A percentile compares a stretch with the other conserved stretches of the same genome.
phyloP scores from a whole-genome alignment of 2,329 filamentous ascomycete species.

The Fusarium succisae region DNA sequence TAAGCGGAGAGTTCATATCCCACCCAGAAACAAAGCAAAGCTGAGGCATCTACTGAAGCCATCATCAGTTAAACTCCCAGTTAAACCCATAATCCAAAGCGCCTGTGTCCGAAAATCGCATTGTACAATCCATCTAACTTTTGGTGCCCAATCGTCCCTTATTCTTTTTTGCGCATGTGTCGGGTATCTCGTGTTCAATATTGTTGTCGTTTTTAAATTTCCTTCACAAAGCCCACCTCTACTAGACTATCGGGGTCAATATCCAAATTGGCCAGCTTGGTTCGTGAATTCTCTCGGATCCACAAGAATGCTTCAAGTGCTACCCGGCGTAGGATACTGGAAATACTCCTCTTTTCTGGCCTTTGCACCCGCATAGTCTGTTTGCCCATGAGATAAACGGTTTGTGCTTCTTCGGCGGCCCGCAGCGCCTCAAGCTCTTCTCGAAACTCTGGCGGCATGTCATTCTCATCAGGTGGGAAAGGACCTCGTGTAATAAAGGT shows the following conservation, averaged over 20 bases:
- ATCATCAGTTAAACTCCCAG: constrained; percentile 10
- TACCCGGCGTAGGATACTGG: constrained; percentile 52
- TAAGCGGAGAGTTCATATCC: constrained; percentile 20
- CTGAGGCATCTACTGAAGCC: background rate
- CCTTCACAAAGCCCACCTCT: constrained; percentile 76
- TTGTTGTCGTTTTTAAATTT: constrained; percentile 56
- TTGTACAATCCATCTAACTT: background rate
- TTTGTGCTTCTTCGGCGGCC: constrained; percentile 57
- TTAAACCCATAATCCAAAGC: constrained; percentile 8
- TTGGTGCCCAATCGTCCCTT: constrained; percentile 2
- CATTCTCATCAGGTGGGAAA: constrained; percentile 37
- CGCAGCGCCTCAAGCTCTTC: constrained; percentile 56
- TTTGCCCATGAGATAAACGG: constrained; percentile 69
- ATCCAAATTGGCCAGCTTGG: constrained; percentile 70
- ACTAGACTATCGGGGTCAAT: constrained; percentile 64
- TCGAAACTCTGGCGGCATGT: constrained; percentile 39
- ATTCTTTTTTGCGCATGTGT: background rate
- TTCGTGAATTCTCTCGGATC: constrained; percentile 71
- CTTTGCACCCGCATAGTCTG: constrained; percentile 63
- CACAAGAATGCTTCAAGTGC: constrained; percentile 68
- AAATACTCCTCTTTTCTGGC: constrained; percentile 46
- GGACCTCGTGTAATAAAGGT: constrained; percentile 56
- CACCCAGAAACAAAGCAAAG: background rate
- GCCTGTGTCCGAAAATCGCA: constrained; percentile 10
- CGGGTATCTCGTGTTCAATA: constrained; percentile 16